phyloP scores from a whole-genome alignment of 2,329 filamentous ascomycete species.

The Coniosporium tulheliwenetii region DNA sequence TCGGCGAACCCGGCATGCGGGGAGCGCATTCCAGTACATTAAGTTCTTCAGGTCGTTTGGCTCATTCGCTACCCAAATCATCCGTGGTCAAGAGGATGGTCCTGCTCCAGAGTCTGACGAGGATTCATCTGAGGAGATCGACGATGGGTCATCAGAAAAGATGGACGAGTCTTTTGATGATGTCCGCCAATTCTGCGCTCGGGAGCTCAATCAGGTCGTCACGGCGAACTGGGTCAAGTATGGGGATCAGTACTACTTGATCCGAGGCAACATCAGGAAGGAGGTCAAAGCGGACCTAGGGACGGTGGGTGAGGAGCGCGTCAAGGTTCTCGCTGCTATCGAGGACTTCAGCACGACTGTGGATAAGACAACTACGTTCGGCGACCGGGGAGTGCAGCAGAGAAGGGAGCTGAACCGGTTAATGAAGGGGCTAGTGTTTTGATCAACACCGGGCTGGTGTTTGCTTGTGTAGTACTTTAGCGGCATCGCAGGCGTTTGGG shows the following conservation, averaged over 20 bases:
- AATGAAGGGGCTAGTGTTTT: no score
- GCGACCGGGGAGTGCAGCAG: no score
- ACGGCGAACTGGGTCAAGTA: slow-evolving; percentile 22
- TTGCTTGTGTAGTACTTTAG: no score
- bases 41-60: slow-evolving; percentile 24
- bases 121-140: not conserved
- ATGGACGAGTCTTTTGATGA: slow-evolving; percentile 1
- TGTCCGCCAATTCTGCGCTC: slow-evolving; percentile 13
- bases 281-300: not conserved
- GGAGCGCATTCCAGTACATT: slow-evolving; percentile 14
- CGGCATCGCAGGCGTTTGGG: no score
- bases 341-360: not conserved
- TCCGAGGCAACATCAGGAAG: not conserved
- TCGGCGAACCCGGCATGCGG: slow-evolving; percentile 13
- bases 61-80: slow-evolving; percentile 12
- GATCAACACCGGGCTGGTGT: no score
- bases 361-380: not conserved
- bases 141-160: not conserved
- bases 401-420: no score
- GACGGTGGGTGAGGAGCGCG: not conserved
- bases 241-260: not conserved
- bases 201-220: slow-evolving; percentile 26
- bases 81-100: not conserved
- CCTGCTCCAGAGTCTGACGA: not conserved
- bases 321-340: not conserved